Base-by-base conservation (phyloP, 257 asterid genomes). In the Petunia secreta region DNA sequence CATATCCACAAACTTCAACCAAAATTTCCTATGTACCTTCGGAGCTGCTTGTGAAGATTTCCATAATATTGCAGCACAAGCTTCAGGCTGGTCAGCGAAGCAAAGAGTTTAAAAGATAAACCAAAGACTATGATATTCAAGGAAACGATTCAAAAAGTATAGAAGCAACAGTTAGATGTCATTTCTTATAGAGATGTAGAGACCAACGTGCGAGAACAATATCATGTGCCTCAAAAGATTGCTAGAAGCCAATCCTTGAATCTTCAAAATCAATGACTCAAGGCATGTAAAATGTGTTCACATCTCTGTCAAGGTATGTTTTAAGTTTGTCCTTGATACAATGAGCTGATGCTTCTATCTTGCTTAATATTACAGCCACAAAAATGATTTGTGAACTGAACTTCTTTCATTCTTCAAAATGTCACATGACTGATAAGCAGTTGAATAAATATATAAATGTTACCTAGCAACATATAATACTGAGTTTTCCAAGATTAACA, bases 401-500 rank as follows among this genome's bases (percentile, higher is more conserved):
- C 44, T 71, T 5, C 10, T 10, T 11, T 11, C 10, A 1, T 48
- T 16, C 77, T 71, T 71, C 60, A 48, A 71, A 71, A 9, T 25
- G 77, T 25, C 60, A 48, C 41, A 2, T 69, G 77, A 4, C 77
- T 9, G 43, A 34, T 34, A 48, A 25, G 44, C 2, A 71, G 25
- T 55, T 4, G 9, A 34, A 48, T 5, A 48, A 25, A 48, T 52
- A 9, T 48, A 58, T 37, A 46, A 73, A 50, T 11, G 41, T 14
- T 14, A 92, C 97, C 97, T 95, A 86, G 99, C 98, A 84, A 95
- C 99, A 75, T 91, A 95, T 88, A 93, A 94, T 80, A 93, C 97
- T 11, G 98, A 91, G 83, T 95, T 95, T 90, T 95, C 99, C 85
- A 95, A 93, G 98, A 95, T 93, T 77, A 93, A 79, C 73, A 95